Evolutionary conservation across 106 monocot genomes (phyloP).

Genomic region (Phalaenopsis aphrodite): DNA sequence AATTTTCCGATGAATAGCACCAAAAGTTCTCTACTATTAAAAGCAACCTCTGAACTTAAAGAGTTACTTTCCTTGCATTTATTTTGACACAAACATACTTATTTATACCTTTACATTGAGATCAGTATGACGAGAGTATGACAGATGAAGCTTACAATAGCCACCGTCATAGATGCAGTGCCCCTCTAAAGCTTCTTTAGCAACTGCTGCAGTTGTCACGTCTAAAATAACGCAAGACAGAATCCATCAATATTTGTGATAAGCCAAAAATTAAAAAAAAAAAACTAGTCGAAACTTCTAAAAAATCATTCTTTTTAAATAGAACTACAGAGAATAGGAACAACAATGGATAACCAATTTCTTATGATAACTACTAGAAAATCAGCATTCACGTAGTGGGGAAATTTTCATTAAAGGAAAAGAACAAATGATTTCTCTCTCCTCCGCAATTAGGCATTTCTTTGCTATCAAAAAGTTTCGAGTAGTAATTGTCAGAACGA

Average conservation of each 20-base stretch:
- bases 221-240: conserved; percentile 24
- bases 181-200: conserved; percentile 76
- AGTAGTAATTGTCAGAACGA: too few relatives aligned
- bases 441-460: too few relatives aligned
- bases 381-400: background rate
- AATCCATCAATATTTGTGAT: background rate
- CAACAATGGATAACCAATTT: background rate
- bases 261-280: background rate
- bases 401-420: background rate
- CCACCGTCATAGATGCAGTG: conserved; percentile 92
- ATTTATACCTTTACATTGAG: conserved; percentile 86
- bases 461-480: too few relatives aligned
- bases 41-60: background rate
- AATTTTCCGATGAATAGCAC: background rate
- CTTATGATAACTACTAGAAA: background rate
- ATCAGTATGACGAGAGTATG: conserved; percentile 98
- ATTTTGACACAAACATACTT: conserved; percentile 9
- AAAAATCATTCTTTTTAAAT: background rate
- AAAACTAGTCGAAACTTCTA: background rate
- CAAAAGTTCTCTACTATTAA: background rate
- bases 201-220: conserved; percentile 59
- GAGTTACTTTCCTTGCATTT: conserved; percentile 1
- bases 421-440: background rate
- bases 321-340: background rate
- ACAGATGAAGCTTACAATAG: conserved; percentile 94